Percentiles rank a stretch among this genome's conserved stretches.
Conservation (phyloP, 148 eudicot species). For the Gaultheria prostrata region DNA sequence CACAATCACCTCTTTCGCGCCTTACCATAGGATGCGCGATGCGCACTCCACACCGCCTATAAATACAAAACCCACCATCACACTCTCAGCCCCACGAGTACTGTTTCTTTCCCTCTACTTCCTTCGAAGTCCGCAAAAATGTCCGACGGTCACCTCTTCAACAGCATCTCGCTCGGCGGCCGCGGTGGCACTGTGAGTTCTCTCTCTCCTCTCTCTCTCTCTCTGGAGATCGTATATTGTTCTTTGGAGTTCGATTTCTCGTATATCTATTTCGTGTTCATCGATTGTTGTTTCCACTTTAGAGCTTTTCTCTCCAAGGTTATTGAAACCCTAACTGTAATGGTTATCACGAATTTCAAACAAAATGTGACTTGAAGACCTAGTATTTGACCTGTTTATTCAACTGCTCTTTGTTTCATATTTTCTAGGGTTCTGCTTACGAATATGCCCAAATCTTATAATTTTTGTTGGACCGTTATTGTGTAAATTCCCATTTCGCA, state of each 20-base stretch:
- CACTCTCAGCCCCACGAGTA: neutral
- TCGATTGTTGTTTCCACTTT: neutral
- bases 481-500: no score
- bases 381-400: conserved; percentile 9
- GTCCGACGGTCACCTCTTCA: conserved; percentile 84
- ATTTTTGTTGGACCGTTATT: no score
- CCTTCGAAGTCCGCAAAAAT: conserved; percentile 25
- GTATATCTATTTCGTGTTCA: neutral
- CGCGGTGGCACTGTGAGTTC: conserved; percentile 84
- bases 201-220: neutral
- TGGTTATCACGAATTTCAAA: neutral
- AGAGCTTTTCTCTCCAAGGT: neutral
- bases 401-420: neutral
- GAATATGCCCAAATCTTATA: no score
- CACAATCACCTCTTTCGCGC: conserved; percentile 15
- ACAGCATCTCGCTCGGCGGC: conserved; percentile 84
- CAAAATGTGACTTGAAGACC: conserved; percentile 12
- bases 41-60: neutral
- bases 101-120: neutral
- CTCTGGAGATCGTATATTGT: neutral
- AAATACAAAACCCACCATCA: neutral
- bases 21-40: neutral
- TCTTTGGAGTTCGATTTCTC: neutral
- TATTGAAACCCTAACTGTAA: conserved; percentile 22
- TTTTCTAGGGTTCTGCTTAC: conserved; percentile 13